Base-by-base conservation (phyloP, 1,284 basidiomycete species). In the Fistulinella cinereoalba region DNA sequence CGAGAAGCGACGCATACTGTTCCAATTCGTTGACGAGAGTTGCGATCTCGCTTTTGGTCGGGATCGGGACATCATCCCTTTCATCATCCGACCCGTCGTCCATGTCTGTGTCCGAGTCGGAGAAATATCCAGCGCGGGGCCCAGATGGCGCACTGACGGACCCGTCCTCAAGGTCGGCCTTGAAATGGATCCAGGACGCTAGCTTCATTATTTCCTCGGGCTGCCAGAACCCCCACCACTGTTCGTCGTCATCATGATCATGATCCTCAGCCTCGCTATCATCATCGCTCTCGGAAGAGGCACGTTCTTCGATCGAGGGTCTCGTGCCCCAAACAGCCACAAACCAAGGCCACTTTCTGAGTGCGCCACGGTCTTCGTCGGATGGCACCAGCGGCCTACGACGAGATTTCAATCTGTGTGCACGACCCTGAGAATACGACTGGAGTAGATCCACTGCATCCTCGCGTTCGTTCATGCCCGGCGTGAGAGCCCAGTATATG, bases 191-290 rank as follows among this genome's bases (percentile, higher is more conserved):
- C 83, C 84, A 88, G 38, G 79, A 73, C 3, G 80, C 79, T n/a
- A 88, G 64, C 58, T 77, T 82, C 44, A 61, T 59, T 46, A 89
- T 80, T 50, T 88, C 83, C 33, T 69, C 67, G 2, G 81, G 77
- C 8, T 85, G 72, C 68, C 73, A 77, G 65, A 88, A 83, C n/a
- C 76, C 81, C 81, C 84, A 88, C 86, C 86, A 89, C 18, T 76
- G 73, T 0, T 70, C 69, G 1, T 69, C 67, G 0, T 64, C 65
- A 0, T 62, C 61, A 0, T 38, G 39, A 0, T 40, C 43, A 4
- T 53, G 39, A 3, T 56, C 46, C 0, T 58, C 57, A 19, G 58
- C 54, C 8, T 56, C 61, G 6, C 56, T 59, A 7, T 64, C 62
- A 27, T 55, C 55, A 16, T 40, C 22, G 47, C 54, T 50, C 38